Conservation (phyloP, 2,329 filamentous ascomycete genomes). For the Akanthomyces muscarius region DNA sequence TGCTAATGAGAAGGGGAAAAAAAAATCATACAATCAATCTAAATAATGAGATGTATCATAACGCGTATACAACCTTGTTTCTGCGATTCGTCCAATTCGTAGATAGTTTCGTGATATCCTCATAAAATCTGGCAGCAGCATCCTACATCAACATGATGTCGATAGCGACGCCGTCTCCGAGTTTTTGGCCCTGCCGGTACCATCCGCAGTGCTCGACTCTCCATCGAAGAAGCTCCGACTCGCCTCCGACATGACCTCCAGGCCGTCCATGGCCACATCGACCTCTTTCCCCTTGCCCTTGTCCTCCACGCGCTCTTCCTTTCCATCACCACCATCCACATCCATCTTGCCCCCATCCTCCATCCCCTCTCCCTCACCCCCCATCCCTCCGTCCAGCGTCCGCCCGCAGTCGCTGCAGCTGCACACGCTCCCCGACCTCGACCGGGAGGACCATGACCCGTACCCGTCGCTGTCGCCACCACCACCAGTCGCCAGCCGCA, state of each 20-base stretch:
- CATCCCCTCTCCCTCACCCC: conserved; percentile 21
- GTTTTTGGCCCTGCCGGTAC: conserved; percentile 31
- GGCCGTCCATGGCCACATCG: conserved; percentile 11
- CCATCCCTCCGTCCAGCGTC: conserved; percentile 16
- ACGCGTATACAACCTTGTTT: not conserved
- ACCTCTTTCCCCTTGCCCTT: conserved; percentile 18
- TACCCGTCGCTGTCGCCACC: conserved; percentile 10
- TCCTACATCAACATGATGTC: conserved; percentile 25
- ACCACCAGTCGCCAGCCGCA: conserved; percentile 47
- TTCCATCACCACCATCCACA: not conserved
- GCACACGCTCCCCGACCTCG: conserved; percentile 22
- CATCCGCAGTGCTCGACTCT: conserved; percentile 31
- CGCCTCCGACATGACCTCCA: conserved; percentile 30
- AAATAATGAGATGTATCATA: not conserved
- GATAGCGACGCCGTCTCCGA: conserved; percentile 37
- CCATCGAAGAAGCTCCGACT: conserved; percentile 36
- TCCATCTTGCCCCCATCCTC: conserved; percentile 21
- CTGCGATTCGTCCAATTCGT: not conserved
- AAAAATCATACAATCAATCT: not conserved
- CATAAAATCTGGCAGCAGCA: not conserved
- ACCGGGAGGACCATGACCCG: conserved; percentile 22
- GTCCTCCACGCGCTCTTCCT: conserved; percentile 17
- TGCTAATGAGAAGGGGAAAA: not conserved
- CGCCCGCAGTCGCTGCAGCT: conserved; percentile 39
- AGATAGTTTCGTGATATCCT: not conserved